A percentile compares a stretch with the other conserved stretches of the same genome.
Conservation (phyloP, 345 rosid species). For the Populus pruinosa region DNA sequence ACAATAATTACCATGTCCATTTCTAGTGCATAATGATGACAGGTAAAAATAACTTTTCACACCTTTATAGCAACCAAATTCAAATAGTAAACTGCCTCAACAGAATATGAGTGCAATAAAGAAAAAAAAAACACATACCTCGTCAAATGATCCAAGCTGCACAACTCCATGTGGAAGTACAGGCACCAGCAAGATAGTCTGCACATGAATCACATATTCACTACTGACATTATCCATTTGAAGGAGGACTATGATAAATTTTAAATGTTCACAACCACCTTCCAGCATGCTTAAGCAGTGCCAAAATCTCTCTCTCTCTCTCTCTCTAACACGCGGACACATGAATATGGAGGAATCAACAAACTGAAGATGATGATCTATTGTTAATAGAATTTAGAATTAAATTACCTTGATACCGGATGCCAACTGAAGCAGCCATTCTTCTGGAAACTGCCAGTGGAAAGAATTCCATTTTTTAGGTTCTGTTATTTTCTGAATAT, state of each 20-base stretch:
- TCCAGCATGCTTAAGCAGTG: not conserved
- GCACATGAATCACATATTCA: conserved; percentile 24
- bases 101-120: not conserved
- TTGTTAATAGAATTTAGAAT: not conserved
- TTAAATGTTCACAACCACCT: not conserved
- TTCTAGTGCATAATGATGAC: not conserved
- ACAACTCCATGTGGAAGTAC: conserved; percentile 60
- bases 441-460: conserved; percentile 50
- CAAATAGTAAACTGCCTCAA: not conserved
- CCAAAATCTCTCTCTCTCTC: too few species aligned
- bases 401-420: conserved; percentile 58
- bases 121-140: conserved; percentile 29
- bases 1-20: not conserved
- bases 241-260: not conserved
- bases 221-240: conserved; percentile 7
- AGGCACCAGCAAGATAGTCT: conserved; percentile 59
- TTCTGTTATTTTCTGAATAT: not conserved
- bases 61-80: not conserved
- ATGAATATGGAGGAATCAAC: not conserved
- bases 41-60: not conserved
- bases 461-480: conserved; percentile 11
- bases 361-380: not conserved
- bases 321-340: not conserved
- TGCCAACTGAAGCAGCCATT: conserved; percentile 62
- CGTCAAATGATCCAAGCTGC: conserved; percentile 61